Evolutionary conservation across 768 basidiomycete species (phyloP), one percentile per base, ranked within the genome.

Genomic region (Nidula microcarpa): DNA sequence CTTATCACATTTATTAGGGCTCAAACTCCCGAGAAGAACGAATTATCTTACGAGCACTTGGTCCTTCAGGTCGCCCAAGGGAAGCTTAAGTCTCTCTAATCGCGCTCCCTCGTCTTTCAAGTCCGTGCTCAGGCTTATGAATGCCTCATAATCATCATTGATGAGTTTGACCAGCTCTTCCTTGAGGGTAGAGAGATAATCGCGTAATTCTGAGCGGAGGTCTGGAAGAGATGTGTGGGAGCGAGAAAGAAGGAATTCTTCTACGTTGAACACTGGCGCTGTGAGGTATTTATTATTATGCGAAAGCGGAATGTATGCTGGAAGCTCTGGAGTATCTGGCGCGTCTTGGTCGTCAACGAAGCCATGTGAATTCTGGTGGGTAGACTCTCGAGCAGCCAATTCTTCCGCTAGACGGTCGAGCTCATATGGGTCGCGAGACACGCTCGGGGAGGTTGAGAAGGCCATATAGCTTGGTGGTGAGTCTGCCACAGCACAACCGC

Each of bases 101-200:
- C 92, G 76, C 37, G 77, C 74, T 2, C 90, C 89, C 69, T 98
- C 95, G 43, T 89, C 93, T 58, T 86, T 80, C 57, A 98, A 67
- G 61, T 98, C 94, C 3, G 95, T 94, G 57, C 95, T 95, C 33
- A 99, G 76, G 60, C 91, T 93, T 62, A 98, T 96, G 66, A 98
- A 99, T 11, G 94, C 94, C 67, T 94, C 94, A 63, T 98, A 99
- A 71, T 98, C 97, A 60, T 94, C 89, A 69, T 99, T 98, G 66
- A 98, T 97, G 62, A 98, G 84, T 62, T 86, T 86, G 33, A 98
- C 94, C 35, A 99, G 80, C 66, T 97, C 96, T 66, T 95, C 92
- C 68, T 96, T 94, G 57, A 99, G 72, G 8, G 78, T 74, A 0
- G 83, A 81, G 55, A 93, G 76, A 66, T 98, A 98, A 50, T 92